Evolutionary conservation across 1,284 basidiomycete genomes (phyloP).

Genomic region (Stereum hirsutum): DNA sequence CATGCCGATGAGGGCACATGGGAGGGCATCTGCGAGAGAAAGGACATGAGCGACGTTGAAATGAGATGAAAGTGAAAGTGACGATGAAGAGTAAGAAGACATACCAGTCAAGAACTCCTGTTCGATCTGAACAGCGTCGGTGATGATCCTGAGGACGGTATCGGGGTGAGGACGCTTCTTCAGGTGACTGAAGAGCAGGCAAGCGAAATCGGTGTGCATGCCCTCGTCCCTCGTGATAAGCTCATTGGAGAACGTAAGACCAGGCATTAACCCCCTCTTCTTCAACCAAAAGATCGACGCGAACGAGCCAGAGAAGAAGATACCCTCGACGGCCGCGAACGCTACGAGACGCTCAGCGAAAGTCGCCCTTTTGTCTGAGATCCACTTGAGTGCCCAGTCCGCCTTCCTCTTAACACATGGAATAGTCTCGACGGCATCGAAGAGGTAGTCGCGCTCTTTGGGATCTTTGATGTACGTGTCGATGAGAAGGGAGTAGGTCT

Average conservation of each 20-base stretch:
- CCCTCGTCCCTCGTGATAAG: conserved; percentile 97
- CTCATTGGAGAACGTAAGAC: conserved; percentile 95
- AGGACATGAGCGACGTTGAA: background rate
- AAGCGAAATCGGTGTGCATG: conserved; percentile 98
- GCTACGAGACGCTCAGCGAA: conserved; percentile 93
- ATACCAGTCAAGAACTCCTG: conserved; percentile 79
- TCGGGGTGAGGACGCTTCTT: conserved; percentile 14
- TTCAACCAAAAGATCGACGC: conserved; percentile 98
- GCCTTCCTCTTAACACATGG: conserved; percentile 91
- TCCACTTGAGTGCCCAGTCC: conserved; percentile 93
- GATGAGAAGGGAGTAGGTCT: conserved; percentile 96
- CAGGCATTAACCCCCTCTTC: conserved; percentile 98
- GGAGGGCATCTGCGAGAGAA: conserved; percentile 49
- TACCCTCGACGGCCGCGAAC: conserved; percentile 97
- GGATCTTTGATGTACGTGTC: conserved; percentile 96
- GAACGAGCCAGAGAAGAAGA: conserved; percentile 95
- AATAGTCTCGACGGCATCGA: conserved; percentile 92
- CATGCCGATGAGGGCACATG: conserved; percentile 74
- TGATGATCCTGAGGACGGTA: conserved; percentile 50
- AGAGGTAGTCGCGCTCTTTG: conserved; percentile 78
- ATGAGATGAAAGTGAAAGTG: background rate
- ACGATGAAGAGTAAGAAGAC: conserved; percentile 6
- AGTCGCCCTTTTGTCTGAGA: conserved; percentile 73
- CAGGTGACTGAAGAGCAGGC: conserved; percentile 71
- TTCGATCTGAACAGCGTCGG: conserved; percentile 80